Conservation (phyloP, 768 basidiomycete species). For the Serendipita sp. region DNA sequence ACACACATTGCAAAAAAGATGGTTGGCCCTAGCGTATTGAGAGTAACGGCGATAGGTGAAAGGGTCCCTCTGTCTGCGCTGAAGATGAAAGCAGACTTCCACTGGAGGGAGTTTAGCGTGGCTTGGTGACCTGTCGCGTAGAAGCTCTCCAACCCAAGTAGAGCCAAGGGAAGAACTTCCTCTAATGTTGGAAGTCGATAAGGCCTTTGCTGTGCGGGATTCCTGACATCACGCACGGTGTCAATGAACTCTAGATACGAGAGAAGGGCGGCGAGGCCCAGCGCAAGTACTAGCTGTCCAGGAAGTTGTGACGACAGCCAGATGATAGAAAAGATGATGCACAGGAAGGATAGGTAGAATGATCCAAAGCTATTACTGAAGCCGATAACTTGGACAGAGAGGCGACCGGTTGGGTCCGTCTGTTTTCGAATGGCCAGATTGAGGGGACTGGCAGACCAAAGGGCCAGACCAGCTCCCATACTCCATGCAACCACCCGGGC, state of each 20-base stretch:
- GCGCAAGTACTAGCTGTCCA: slow-evolving; percentile 61
- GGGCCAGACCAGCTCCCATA: slow-evolving; percentile 32
- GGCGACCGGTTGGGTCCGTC: slow-evolving; percentile 20
- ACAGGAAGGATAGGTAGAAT: slow-evolving; percentile 72
- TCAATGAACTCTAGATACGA: slow-evolving; percentile 69
- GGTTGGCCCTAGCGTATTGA: slow-evolving; percentile 66
- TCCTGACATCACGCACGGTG: slow-evolving; percentile 52
- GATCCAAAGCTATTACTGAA: slow-evolving; percentile 86
- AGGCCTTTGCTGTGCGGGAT: slow-evolving; percentile 26
- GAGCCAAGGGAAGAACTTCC: slow-evolving; percentile 56
- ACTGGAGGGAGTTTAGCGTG: slow-evolving; percentile 77
- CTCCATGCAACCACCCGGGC: slow-evolving; percentile 35
- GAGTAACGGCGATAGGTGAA: slow-evolving; percentile 55
- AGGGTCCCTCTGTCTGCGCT: slow-evolving; percentile 47
- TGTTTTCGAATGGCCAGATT: slow-evolving; percentile 47
- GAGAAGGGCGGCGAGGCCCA: slow-evolving; percentile 51
- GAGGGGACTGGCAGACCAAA: slow-evolving; percentile 63
- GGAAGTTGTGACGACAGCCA: slow-evolving; percentile 50
- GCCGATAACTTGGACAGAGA: slow-evolving; percentile 50
- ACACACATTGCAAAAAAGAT: slow-evolving; percentile 49
- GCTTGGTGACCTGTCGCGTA: slow-evolving; percentile 88
- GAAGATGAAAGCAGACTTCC: slow-evolving; percentile 87
- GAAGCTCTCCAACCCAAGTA: slow-evolving; percentile 65
- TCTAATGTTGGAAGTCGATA: slow-evolving; percentile 31
- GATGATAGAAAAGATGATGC: slow-evolving; percentile 42